phyloP scores from a whole-genome alignment of 1,284 basidiomycete genomes.

The Microbotryomycetes sp. region DNA sequence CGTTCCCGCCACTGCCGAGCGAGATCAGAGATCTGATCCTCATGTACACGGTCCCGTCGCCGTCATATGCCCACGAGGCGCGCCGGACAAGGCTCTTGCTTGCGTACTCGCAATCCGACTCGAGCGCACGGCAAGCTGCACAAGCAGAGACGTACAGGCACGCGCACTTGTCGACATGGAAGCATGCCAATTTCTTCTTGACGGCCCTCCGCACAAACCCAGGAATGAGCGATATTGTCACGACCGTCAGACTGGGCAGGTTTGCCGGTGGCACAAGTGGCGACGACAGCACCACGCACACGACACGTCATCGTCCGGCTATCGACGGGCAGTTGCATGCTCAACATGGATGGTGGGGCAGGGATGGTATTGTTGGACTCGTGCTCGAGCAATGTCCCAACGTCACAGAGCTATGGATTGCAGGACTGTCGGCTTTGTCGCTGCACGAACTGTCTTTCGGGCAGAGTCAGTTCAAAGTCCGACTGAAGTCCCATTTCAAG shows the following conservation, averaged over 20 bases:
- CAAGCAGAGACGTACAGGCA: not conserved
- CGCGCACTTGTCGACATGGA: not conserved
- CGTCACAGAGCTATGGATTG: not conserved
- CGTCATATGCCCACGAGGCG: not conserved
- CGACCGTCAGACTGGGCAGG: not conserved
- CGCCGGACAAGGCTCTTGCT: not conserved
- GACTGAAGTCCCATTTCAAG: too few relatives aligned
- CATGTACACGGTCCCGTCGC: not conserved
- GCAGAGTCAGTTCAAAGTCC: not conserved
- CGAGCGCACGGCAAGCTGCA: not conserved
- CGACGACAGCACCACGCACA: too few relatives aligned
- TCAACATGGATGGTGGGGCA: not conserved
- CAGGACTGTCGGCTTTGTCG: not conserved
- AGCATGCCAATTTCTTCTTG: not conserved
- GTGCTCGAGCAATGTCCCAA: not conserved
- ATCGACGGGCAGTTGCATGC: too few relatives aligned
- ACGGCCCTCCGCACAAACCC: not conserved
- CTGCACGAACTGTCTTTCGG: not conserved
- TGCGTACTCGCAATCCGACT: not conserved
- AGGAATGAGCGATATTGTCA: not conserved
- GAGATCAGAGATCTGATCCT: not conserved
- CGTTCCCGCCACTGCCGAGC: too few relatives aligned
- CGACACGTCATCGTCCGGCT: too few relatives aligned
- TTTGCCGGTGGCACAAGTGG: too few relatives aligned
- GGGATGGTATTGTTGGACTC: not conserved